phyloP scores from a whole-genome alignment of 352 stramenopile species.

The Globisporangium heterothallicum region DNA sequence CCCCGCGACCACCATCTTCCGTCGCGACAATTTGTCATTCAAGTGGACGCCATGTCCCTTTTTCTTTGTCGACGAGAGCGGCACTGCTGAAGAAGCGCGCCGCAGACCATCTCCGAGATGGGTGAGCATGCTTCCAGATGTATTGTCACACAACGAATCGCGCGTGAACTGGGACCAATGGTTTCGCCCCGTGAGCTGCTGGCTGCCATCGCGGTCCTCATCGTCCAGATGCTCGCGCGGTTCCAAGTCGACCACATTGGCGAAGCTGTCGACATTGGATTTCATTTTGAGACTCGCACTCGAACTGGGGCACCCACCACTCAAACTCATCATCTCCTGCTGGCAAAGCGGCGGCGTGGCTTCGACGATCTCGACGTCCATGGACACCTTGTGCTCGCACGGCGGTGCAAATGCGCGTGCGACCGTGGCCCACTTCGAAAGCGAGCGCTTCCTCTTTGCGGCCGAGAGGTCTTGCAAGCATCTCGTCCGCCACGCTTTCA shows the following conservation, averaged over 20 bases:
- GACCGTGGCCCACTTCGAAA: conserved; percentile 35
- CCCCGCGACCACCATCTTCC: not conserved
- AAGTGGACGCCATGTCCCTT: conserved; percentile 11
- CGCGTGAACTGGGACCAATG: conserved; percentile 3
- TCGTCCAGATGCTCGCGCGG: not conserved
- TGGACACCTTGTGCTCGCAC: conserved; percentile 17
- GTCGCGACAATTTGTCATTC: conserved; percentile 16
- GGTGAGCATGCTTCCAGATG: not conserved
- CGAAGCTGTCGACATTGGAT: conserved; percentile 45
- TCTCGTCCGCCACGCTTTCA: conserved; percentile 29
- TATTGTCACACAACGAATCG: too few relatives aligned
- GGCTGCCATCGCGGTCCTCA: not conserved
- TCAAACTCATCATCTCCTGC: conserved; percentile 5
- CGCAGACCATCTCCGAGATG: not conserved
- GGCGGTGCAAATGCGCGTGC: conserved; percentile 27
- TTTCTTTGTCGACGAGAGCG: not conserved
- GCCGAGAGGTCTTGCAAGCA: conserved; percentile 31
- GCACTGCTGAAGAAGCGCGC: not conserved
- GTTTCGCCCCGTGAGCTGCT: conserved; percentile 2
- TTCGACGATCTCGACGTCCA: conserved; percentile 21
- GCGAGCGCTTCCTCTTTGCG: conserved; percentile 22
- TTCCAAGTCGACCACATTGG: conserved; percentile 19
- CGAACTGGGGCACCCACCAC: not conserved
- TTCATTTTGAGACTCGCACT: conserved; percentile 21
- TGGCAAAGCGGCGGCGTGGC: conserved; percentile 6